Percentiles rank a stretch among this genome's conserved stretches.
phyloP scores from a whole-genome alignment of 495 filamentous ascomycete species.

The Penicillium manginii region DNA sequence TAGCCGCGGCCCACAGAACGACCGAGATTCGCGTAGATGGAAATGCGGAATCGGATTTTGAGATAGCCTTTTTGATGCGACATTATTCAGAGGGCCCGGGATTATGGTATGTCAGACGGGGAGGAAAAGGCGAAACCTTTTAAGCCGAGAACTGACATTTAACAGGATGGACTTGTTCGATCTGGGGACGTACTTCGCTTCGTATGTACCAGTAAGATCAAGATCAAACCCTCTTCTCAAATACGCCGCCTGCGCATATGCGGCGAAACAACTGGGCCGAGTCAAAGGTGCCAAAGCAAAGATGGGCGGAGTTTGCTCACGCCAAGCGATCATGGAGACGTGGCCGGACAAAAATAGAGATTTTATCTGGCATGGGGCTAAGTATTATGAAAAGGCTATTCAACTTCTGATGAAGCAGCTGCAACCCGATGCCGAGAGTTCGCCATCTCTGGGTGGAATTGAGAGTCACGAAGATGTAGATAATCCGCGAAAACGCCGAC shows the following conservation, averaged over 20 bases:
- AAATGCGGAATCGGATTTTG: constrained; percentile 53
- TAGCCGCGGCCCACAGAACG: constrained; percentile 15
- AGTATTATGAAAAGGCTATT: constrained; percentile 67
- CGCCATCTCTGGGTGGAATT: constrained; percentile 34
- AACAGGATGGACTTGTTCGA: constrained; percentile 69
- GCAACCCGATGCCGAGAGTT: constrained; percentile 45
- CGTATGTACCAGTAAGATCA: constrained; percentile 60
- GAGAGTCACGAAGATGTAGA: constrained; percentile 27
- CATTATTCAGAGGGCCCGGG: constrained; percentile 65
- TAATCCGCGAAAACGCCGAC: constrained; percentile 44
- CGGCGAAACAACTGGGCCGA: constrained; percentile 63
- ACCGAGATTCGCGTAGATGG: constrained; percentile 28
- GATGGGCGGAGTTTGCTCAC: constrained; percentile 51
- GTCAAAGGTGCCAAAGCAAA: constrained; percentile 55
- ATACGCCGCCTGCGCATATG: constrained; percentile 63
- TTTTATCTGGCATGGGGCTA: constrained; percentile 60
- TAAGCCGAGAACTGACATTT: constrained; percentile 18
- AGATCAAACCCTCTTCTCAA: constrained; percentile 59
- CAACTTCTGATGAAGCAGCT: constrained; percentile 64
- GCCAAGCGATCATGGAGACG: constrained; percentile 55
- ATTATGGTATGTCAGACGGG: constrained; percentile 48
- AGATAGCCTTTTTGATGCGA: constrained; percentile 62
- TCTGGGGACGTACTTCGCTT: constrained; percentile 61
- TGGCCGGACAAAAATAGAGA: constrained; percentile 54
- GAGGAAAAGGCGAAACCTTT: neutral